A percentile compares a stretch with the other conserved stretches of the same genome.
Evolutionary conservation across 2,329 filamentous ascomycete genomes (phyloP).

Genomic region (Claviceps spartinae): DNA sequence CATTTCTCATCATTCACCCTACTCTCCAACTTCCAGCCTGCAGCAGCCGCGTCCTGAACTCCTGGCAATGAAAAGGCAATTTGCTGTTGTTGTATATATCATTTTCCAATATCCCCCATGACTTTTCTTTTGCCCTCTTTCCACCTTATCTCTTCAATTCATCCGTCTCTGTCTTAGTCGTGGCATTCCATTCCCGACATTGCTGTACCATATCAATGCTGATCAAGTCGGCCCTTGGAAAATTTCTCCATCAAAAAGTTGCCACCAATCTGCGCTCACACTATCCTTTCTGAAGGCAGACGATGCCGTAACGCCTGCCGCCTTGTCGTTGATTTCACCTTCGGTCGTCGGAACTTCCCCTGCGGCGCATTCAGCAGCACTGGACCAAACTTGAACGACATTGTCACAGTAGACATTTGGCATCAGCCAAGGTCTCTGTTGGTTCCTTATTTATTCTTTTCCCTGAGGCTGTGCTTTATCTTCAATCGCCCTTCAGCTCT

Average conservation of each 20-base stretch:
- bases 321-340: background rate
- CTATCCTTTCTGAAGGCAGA: background rate
- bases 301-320: background rate
- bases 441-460: background rate
- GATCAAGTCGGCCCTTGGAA: background rate
- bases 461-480: background rate
- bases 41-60: background rate
- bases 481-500: background rate
- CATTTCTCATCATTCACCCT: too few relatives aligned
- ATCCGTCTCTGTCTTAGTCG: background rate
- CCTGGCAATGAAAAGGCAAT: background rate
- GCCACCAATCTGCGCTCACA: background rate
- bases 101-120: background rate
- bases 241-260: background rate
- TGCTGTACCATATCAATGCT: background rate
- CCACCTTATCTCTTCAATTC: background rate
- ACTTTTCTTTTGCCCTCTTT: background rate
- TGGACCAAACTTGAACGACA: background rate
- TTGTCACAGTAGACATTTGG: background rate
- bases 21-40: background rate
- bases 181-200: background rate
- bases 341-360: background rate
- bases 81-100: constrained; percentile 2
- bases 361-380: too few relatives aligned
- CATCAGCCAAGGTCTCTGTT: background rate